Evolutionary conservation across 148 eudicot species (phyloP).

Genomic region (Nepenthes mirabilis): DNA sequence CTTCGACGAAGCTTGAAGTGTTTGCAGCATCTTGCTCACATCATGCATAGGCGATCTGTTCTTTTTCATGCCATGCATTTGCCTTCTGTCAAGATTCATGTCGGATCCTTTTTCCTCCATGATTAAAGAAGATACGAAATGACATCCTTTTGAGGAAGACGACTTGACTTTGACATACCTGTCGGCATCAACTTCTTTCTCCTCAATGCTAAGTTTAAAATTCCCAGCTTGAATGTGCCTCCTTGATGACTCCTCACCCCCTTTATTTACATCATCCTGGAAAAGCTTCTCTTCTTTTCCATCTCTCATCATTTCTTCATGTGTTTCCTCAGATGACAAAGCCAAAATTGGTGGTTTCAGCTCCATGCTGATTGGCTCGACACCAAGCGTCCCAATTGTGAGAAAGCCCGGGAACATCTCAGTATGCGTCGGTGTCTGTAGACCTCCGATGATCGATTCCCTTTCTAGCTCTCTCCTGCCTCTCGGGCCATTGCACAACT

Average conservation of each 20-base stretch:
- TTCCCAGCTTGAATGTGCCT: conserved; percentile 36
- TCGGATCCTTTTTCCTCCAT: conserved; percentile 9
- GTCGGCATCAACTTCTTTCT: conserved; percentile 14
- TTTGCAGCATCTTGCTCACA: conserved; percentile 27
- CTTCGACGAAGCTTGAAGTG: conserved; percentile 16
- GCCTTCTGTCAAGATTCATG: conserved; percentile 9
- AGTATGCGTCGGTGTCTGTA: background rate
- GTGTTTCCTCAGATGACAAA: conserved; percentile 18
- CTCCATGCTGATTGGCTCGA: conserved; percentile 30
- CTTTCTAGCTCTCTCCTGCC: conserved; percentile 12
- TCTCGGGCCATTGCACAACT: conserved; percentile 18
- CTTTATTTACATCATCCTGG: conserved; percentile 23
- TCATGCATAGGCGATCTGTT: conserved; percentile 9
- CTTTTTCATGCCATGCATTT: conserved; percentile 9
- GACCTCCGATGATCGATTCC: conserved; percentile 11
- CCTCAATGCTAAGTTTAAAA: conserved; percentile 21
- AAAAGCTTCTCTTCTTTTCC: conserved; percentile 50
- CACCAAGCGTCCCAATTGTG: conserved; percentile 65
- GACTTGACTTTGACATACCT: conserved; percentile 10
- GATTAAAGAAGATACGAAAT: conserved; percentile 36
- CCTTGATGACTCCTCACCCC: conserved; percentile 20
- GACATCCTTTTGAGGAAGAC: conserved; percentile 54
- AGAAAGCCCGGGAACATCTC: conserved; percentile 50
- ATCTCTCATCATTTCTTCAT: conserved; percentile 21
- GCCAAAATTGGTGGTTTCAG: conserved; percentile 51